Base-by-base conservation (phyloP, 139 green algal genomes). In the Chlorella sp. region DNA sequence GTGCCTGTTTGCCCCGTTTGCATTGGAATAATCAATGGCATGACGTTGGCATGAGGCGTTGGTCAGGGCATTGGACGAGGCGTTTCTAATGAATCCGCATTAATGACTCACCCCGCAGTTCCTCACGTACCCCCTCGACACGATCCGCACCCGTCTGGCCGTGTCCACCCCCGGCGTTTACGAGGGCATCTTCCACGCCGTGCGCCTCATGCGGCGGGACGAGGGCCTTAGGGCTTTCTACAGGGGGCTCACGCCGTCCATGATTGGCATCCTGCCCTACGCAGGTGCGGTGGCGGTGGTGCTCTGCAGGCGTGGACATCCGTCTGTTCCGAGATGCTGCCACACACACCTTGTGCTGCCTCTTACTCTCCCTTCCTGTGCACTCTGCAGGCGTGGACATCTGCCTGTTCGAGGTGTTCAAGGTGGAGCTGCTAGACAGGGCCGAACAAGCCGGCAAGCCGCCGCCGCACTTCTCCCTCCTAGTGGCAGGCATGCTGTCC, bases 221-320 rank as follows among this genome's bases (percentile, higher is more conserved):
- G 92, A 97, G 76, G 92, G 92, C 22, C 49, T 82, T 4, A 62
- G 34, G 3, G 83, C 88, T 2, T 95, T 97, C 69, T 96, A 96
- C 85, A 75, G 89, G 32, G 92, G 92, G 49, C 33, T 96, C 2
- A 60, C 76, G 29, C 91, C 91, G 6, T 91, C 86, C 27, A 90
- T 92, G 88, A 83, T 91, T 10, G 92, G 92, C 55, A 96, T 97
- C 73, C 74, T 97, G 67, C 92, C 92, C 2, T 97, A 95, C 67
- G 92, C 92, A 24, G 65, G 65, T 71, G 62, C 34, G 62, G 4
- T 35, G 27, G 10, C n/a, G n/a, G n/a, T n/a, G n/a, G n/a, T n/a
- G n/a, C n/a, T n/a, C 42, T 55, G 42, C 42, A 67, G 92, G 92
- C 0, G 87, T 94, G 5, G 92, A 97, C 85, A 96, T 97, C 49